A percentile compares a stretch with the other conserved stretches of the same genome.
Conservation (phyloP, 1,284 basidiomycete genomes). For the Pseudozyma sp. region DNA sequence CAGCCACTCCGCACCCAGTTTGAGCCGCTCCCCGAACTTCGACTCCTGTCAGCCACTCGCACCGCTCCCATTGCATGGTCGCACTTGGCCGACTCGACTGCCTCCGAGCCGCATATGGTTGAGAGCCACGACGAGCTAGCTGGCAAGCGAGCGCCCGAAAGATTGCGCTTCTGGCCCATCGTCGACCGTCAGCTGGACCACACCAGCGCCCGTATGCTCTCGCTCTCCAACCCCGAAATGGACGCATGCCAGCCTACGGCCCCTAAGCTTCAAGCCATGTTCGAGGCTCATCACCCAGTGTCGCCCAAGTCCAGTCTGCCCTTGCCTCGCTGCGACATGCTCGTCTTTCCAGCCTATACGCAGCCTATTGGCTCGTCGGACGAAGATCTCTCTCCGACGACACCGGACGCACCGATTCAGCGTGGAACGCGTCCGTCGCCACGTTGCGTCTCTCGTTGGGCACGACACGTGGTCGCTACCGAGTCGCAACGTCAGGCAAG, state of each 20-base stretch:
- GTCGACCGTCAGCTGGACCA: slow-evolving; percentile 44
- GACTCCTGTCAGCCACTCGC: slow-evolving; percentile 45
- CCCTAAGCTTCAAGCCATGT: not conserved
- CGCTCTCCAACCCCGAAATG: slow-evolving; percentile 13
- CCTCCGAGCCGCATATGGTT: slow-evolving; percentile 5
- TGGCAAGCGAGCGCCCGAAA: slow-evolving; percentile 26
- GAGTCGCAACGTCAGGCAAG: slow-evolving; percentile 7
- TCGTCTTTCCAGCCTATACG: not conserved
- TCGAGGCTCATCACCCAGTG: slow-evolving; percentile 1
- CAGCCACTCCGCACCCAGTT: not conserved
- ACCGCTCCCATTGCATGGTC: slow-evolving; percentile 48
- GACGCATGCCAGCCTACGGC: too few relatives aligned
- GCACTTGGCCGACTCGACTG: not conserved
- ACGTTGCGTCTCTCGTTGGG: slow-evolving; percentile 11
- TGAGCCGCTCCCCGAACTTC: slow-evolving; percentile 37
- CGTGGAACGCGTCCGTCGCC: not conserved
- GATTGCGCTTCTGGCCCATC: slow-evolving; percentile 50
- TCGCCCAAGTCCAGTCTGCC: slow-evolving; percentile 21
- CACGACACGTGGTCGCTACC: slow-evolving; percentile 5
- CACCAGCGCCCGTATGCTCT: slow-evolving; percentile 45
- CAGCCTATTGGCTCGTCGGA: slow-evolving; percentile 14
- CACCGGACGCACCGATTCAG: slow-evolving; percentile 6
- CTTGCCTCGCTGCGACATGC: not conserved
- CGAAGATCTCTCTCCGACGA: slow-evolving; percentile 23
- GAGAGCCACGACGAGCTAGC: slow-evolving; percentile 26